These are phyloP conservation scores for Leccinum ponderosum DNA, from an alignment of 1,284 basidiomycete species.

Conservation along the genomic window DNA sequence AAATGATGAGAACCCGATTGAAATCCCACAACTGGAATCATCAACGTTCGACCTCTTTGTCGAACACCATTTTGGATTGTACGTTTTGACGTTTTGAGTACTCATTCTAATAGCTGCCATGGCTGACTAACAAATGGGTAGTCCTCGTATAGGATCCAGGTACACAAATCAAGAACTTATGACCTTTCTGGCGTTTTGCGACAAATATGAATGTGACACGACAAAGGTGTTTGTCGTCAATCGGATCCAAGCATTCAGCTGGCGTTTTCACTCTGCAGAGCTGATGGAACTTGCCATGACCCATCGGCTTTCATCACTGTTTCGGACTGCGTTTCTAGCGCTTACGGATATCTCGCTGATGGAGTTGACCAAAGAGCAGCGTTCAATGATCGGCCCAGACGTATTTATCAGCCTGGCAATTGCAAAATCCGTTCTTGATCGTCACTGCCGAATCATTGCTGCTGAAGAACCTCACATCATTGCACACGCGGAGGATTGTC, in stretches of 20 bases:
- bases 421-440: slow-evolving; percentile 1
- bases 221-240: slow-evolving; percentile 1
- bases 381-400: not conserved
- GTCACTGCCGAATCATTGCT: slow-evolving; percentile 4
- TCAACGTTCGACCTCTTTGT: too few relatives aligned
- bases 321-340: not conserved
- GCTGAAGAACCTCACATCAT: slow-evolving; percentile 4
- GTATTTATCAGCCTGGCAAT: not conserved
- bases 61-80: too few relatives aligned
- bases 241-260: not conserved
- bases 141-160: too few relatives aligned
- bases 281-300: slow-evolving; percentile 3
- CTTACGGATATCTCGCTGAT: not conserved
- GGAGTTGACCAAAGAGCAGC: too few relatives aligned
- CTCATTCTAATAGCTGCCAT: too few relatives aligned
- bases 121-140: too few relatives aligned
- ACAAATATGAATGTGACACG: not conserved
- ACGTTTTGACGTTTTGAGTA: too few relatives aligned
- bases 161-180: not conserved
- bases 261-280: slow-evolving; percentile 1
- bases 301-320: not conserved
- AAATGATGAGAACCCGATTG: too few relatives aligned
- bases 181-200: not conserved
- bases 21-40: too few relatives aligned
- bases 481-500: slow-evolving; percentile 3